phyloP scores from a whole-genome alignment of 2,329 filamentous ascomycete genomes.

The Monilinia vaccinii-corymbosi region DNA sequence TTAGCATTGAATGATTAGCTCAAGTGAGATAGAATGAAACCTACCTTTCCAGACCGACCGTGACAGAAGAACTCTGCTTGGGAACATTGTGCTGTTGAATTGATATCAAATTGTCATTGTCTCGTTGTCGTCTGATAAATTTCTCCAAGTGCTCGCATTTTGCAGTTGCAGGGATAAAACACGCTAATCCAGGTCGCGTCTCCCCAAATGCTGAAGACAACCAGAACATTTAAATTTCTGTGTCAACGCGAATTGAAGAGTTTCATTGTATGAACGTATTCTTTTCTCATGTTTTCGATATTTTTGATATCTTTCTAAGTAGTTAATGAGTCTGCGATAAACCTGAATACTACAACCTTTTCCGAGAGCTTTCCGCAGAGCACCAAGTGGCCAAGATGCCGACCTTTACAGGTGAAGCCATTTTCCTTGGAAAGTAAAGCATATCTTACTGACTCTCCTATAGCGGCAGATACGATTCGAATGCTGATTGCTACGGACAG shows the following conservation, averaged over 20 bases:
- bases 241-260: background rate
- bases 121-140: conserved; percentile 1
- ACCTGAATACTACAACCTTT: background rate
- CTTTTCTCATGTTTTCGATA: background rate
- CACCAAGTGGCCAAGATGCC: conserved; percentile 20
- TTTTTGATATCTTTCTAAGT: background rate
- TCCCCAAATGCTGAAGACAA: conserved; percentile 10
- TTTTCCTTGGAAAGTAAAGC: background rate
- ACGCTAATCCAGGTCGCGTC: conserved; percentile 19
- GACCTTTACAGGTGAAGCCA: conserved; percentile 16
- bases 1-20: background rate
- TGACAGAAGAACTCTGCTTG: conserved; percentile 47
- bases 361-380: background rate
- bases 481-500: conserved; percentile 94
- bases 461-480: conserved; percentile 70
- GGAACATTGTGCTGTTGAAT: conserved; percentile 39
- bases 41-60: conserved; percentile 70
- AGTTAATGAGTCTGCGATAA: background rate
- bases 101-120: background rate
- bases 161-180: conserved; percentile 17
- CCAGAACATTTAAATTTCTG: background rate
- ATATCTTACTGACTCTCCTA: conserved; percentile 6
- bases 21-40: conserved; percentile 1
- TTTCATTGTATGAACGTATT: background rate
- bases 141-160: conserved; percentile 2